Evolutionary conservation across 129 eudicot genomes (phyloP), one percentile per base, ranked within the genome.

Genomic region (Dittrichia graveolens): DNA sequence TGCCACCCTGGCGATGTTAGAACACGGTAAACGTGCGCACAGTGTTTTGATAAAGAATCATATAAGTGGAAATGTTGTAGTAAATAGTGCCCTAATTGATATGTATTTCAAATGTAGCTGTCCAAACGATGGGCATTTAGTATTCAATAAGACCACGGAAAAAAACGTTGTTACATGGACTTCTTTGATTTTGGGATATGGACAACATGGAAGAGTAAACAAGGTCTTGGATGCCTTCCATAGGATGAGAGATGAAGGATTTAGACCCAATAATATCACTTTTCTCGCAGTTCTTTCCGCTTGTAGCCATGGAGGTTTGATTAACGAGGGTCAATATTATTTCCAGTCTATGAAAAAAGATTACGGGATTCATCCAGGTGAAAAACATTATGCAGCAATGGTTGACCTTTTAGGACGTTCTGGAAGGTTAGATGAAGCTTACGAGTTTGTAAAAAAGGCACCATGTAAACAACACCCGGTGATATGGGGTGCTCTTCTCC

Each of bases 91-190:
- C 6, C 82, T 93, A 39, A 87, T 93, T 79, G 98, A 93, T 69
- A 90, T 93, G 96, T 90, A 93, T 74, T 93, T 93, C 75, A 93
- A 93, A 66, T 90, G 98, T 77, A 93, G 98, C 64, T 79, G 89
- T 79, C 88, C 86, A 9, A 53, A 44, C 45, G 95, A 90, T 37
- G 96, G 92, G 15, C 85, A 82, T 76, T 46, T 75, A 65, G 96
- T 90, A 34, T 93, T 93, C 67, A 63, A 75, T 38, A 86, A 80
- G 72, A 63, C 91, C 18, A 45, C 69, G 18, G 89, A 85, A 11
- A 90, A 82, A 75, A 93, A 87, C 66, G 93, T 90, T 19, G 45
- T 93, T 19, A 93, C 95, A 16, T 93, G 98, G 98, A 87, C 95
- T 67, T 83, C 95, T 14, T 83, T 93, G 68, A 84, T 93, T 71